A percentile compares a stretch with the other conserved stretches of the same genome.
phyloP scores from a whole-genome alignment of 2,329 filamentous ascomycete species.

The Colletotrichum musicola region DNA sequence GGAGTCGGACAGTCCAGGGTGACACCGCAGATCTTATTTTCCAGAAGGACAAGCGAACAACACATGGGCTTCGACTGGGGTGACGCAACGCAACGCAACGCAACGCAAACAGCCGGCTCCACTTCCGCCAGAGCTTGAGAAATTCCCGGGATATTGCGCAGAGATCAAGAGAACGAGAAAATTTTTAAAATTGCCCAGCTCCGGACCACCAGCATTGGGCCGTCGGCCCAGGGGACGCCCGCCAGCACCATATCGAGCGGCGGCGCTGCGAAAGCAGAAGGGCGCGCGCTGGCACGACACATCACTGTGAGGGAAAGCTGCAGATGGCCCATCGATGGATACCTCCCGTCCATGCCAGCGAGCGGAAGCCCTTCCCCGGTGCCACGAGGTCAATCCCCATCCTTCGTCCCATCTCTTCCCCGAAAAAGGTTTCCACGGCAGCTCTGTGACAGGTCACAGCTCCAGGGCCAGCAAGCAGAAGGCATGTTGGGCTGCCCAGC shows the following conservation, averaged over 20 bases:
- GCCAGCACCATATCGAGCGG: slow-evolving; percentile 5
- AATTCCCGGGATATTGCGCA: slow-evolving; percentile 31
- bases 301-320: neutral
- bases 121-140: slow-evolving; percentile 24
- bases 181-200: slow-evolving; percentile 33
- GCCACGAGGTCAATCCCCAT: slow-evolving; percentile 35
- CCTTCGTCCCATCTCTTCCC: slow-evolving; percentile 32
- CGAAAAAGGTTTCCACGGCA: slow-evolving; percentile 22
- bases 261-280: neutral
- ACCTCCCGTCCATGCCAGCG: neutral
- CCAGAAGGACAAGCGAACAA: slow-evolving; percentile 39
- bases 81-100: neutral
- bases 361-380: slow-evolving; percentile 39
- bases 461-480: slow-evolving; percentile 11
- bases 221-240: slow-evolving; percentile 1
- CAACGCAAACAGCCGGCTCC: slow-evolving; percentile 30
- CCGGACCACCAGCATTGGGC: neutral
- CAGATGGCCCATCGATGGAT: neutral
- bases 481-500: neutral
- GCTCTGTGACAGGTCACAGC: slow-evolving; percentile 25
- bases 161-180: slow-evolving; percentile 32
- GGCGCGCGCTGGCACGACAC: neutral
- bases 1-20: slow-evolving; percentile 27
- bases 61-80: slow-evolving; percentile 25
- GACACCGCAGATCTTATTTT: slow-evolving; percentile 39